Conservation (phyloP, 2,329 filamentous ascomycete genomes). For the Pseudogymnoascus sp. region DNA sequence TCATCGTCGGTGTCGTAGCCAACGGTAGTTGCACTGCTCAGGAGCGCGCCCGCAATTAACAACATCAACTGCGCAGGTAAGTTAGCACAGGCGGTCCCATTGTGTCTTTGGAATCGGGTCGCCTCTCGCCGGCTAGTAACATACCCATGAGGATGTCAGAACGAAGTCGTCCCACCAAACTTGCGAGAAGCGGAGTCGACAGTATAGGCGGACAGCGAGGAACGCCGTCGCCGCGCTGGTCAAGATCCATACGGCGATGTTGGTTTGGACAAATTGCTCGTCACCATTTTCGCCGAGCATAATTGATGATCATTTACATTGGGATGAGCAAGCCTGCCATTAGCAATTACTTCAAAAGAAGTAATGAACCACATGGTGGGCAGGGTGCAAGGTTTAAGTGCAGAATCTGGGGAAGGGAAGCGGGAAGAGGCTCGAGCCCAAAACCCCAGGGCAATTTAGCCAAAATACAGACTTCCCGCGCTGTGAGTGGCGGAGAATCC, state of each 20-base stretch:
- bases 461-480: no score
- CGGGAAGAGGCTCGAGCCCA: no score
- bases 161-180: background rate
- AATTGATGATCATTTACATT: no score
- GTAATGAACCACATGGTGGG: no score
- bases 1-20: background rate
- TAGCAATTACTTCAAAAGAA: no score
- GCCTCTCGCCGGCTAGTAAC: background rate
- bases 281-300: background rate
- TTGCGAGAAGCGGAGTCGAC: background rate
- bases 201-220: background rate
- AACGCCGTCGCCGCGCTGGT: background rate
- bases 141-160: background rate
- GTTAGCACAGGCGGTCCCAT: background rate
- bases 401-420: no score
- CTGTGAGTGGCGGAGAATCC: no score
- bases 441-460: no score
- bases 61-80: background rate
- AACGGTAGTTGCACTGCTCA: background rate
- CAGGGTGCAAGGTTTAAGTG: no score
- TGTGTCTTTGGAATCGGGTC: background rate
- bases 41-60: background rate
- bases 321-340: no score
- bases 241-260: background rate
- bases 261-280: background rate